A percentile compares a stretch with the other conserved stretches of the same genome.
phyloP scores from a whole-genome alignment of 495 filamentous ascomycete species.

The Xylaria curta region DNA sequence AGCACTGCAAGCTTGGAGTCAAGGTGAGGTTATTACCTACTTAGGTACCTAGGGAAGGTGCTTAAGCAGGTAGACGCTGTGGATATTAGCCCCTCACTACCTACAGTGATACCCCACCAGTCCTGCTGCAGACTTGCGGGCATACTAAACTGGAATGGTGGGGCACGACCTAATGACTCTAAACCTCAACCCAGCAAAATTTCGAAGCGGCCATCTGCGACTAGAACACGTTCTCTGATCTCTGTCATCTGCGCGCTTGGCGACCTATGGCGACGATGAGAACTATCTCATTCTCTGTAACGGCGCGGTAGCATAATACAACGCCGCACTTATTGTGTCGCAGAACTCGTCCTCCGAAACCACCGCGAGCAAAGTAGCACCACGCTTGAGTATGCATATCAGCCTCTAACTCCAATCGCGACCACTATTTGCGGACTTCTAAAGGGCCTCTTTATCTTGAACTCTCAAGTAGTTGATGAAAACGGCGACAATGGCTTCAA shows the following conservation, averaged over 20 bases:
- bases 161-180: constrained; percentile 42
- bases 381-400: background rate
- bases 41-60: background rate
- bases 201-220: constrained; percentile 3
- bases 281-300: background rate
- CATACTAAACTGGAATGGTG: constrained; percentile 33
- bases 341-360: background rate
- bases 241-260: background rate
- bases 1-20: background rate
- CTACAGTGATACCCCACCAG: background rate
- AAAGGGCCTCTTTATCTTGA: background rate
- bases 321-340: background rate
- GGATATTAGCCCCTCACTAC: background rate
- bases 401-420: background rate
- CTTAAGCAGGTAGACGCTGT: background rate
- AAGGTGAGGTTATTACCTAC: background rate
- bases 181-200: constrained; percentile 30
- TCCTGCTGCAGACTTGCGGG: background rate
- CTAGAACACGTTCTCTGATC: background rate
- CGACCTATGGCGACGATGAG: constrained; percentile 19
- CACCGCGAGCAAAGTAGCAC: constrained; percentile 5
- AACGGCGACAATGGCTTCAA: constrained; percentile 33
- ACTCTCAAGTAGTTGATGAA: constrained; percentile 5
- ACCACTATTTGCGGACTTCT: background rate
- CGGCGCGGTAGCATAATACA: constrained; percentile 22